These are phyloP conservation scores for Tuber aestivum DNA, from an alignment of 495 filamentous ascomycete genomes.

Conservation along the genomic window DNA sequence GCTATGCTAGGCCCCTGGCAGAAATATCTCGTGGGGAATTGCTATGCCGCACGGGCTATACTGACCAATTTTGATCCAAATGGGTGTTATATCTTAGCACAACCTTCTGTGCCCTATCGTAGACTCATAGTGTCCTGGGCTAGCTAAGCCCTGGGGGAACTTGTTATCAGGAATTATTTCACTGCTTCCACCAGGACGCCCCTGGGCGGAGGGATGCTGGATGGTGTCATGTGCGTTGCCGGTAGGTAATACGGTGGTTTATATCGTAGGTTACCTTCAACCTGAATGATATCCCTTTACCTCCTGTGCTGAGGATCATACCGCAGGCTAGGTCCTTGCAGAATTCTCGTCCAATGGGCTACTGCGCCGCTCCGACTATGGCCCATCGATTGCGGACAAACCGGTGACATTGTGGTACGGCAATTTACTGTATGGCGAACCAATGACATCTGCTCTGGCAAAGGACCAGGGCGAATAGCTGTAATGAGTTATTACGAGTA, in stretches of 20 bases:
- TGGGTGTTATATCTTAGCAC: not conserved
- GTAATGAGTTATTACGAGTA: not conserved
- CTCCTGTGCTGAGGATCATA: not conserved
- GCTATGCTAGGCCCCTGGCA: not conserved
- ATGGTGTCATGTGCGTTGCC: not conserved
- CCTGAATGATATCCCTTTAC: not conserved
- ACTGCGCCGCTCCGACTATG: not conserved
- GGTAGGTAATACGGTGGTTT: not conserved
- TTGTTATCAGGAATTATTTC: not conserved
- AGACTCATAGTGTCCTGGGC: not conserved
- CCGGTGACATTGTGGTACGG: not conserved
- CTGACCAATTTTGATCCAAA: not conserved
- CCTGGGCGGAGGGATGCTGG: not conserved
- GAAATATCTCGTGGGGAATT: not conserved
- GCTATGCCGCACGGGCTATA: not conserved
- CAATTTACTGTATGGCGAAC: not conserved
- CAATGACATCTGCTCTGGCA: not conserved
- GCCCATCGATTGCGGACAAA: not conserved
- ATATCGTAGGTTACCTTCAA: not conserved
- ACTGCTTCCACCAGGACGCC: not conserved
- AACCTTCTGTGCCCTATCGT: not conserved
- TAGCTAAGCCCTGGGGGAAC: not conserved
- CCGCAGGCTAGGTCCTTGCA: not conserved
- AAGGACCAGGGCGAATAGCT: not conserved
- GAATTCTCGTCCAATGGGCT: not conserved